Percentiles rank a stretch among this genome's conserved stretches.
Conservation (phyloP, 805 yeast species). For the Ogataea degrootiae region DNA sequence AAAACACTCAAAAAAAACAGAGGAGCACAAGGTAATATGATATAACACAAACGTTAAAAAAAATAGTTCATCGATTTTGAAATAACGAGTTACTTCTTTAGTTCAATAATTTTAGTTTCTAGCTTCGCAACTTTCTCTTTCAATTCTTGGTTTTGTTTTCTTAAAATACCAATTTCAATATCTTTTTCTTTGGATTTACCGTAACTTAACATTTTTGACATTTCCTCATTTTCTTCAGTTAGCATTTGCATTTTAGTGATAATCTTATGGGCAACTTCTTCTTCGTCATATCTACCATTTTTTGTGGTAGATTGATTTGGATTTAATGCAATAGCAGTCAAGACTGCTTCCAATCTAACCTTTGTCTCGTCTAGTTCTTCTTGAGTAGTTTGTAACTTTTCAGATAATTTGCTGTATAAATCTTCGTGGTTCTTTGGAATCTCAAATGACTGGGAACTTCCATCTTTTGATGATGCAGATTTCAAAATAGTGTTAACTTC, state of each 20-base stretch:
- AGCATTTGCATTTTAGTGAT: constrained; percentile 55
- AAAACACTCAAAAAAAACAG: not conserved
- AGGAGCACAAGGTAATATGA: not conserved
- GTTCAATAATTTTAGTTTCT: constrained; percentile 22
- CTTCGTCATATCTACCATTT: constrained; percentile 64
- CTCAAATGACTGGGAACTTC: constrained; percentile 19
- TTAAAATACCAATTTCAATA: constrained; percentile 60
- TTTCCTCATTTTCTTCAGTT: constrained; percentile 63
- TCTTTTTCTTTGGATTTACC: constrained; percentile 72
- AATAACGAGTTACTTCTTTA: constrained; percentile 8
- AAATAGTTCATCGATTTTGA: not conserved
- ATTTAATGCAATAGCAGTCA: constrained; percentile 50
- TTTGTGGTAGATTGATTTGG: constrained; percentile 43
- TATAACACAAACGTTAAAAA: not conserved
- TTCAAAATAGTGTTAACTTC: constrained; percentile 38
- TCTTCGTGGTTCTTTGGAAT: constrained; percentile 32
- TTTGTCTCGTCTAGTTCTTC: constrained; percentile 60
- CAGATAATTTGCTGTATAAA: constrained; percentile 26
- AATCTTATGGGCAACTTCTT: constrained; percentile 71
- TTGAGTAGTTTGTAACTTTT: constrained; percentile 24
- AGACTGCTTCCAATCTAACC: constrained; percentile 54
- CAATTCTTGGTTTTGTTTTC: constrained; percentile 45
- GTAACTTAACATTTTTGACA: constrained; percentile 65
- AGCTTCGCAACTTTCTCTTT: constrained; percentile 30
- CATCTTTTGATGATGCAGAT: constrained; percentile 29